Conservation (phyloP, 805 yeast genomes). For the Maudiozyma saulgeensis region DNA sequence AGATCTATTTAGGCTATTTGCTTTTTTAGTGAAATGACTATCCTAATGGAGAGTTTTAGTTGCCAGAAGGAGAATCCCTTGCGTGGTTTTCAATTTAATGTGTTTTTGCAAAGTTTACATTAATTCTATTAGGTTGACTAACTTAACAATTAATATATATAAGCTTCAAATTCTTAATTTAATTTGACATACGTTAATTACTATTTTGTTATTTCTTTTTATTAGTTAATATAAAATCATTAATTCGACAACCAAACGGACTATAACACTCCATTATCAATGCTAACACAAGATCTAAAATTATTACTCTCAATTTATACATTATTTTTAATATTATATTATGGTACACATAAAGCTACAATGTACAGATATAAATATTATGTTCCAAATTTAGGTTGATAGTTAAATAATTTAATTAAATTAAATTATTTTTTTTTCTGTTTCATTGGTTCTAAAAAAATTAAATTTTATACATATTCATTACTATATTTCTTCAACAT, state of each 20-base stretch:
- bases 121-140: too few relatives aligned
- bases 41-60: too few relatives aligned
- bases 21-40: too few relatives aligned
- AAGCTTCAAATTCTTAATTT: too few relatives aligned
- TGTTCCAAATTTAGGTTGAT: conserved; percentile 18
- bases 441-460: too few relatives aligned
- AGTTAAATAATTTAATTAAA: not conserved
- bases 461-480: not conserved
- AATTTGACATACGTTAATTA: too few relatives aligned
- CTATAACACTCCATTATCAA: not conserved
- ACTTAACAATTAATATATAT: too few relatives aligned
- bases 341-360: conserved; percentile 19
- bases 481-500: not conserved
- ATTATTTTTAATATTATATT: conserved; percentile 18
- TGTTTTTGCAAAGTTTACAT: too few relatives aligned
- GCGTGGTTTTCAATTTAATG: too few relatives aligned
- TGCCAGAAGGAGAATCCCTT: too few relatives aligned
- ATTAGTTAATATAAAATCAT: not conserved
- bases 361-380: conserved; percentile 21
- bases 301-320: conserved; percentile 20
- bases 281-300: conserved; percentile 21
- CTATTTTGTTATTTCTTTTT: too few relatives aligned
- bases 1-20: too few relatives aligned
- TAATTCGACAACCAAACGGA: not conserved
- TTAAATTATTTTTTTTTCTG: not conserved